Percentiles rank a stretch among this genome's conserved stretches.
These are phyloP conservation scores for Kurtzmaniella cleridarum DNA, from an alignment of 805 yeast genomes.

Conservation along the genomic window DNA sequence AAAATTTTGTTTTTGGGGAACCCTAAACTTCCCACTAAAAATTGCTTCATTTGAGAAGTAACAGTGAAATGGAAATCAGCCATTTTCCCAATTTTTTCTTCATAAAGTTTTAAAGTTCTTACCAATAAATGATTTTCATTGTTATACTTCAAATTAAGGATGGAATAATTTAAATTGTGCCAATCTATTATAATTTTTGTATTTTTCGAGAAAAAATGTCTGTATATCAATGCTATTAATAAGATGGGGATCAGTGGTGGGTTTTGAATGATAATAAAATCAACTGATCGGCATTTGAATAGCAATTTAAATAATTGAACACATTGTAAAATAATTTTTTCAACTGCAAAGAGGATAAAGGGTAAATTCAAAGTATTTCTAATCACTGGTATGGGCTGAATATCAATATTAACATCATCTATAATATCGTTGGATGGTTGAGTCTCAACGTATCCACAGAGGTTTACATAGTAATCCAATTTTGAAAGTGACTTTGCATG, in stretches of 20 bases:
- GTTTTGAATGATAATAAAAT: slow-evolving; percentile 73
- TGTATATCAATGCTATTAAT: slow-evolving; percentile 53
- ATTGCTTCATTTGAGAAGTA: slow-evolving; percentile 64
- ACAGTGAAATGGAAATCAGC: slow-evolving; percentile 79
- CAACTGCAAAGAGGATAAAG: slow-evolving; percentile 49
- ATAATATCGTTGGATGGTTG: slow-evolving; percentile 45
- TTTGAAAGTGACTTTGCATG: slow-evolving; percentile 78
- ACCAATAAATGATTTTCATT: slow-evolving; percentile 59
- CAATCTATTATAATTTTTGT: slow-evolving; percentile 80
- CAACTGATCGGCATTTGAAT: slow-evolving; percentile 52
- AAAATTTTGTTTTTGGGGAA: slow-evolving; percentile 41
- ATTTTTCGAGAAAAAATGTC: slow-evolving; percentile 42
- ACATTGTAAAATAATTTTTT: slow-evolving; percentile 59
- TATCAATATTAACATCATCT: slow-evolving; percentile 46
- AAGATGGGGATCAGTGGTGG: slow-evolving; percentile 91
- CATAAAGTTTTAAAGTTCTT: slow-evolving; percentile 54
- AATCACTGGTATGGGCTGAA: slow-evolving; percentile 42
- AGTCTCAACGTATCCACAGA: slow-evolving; percentile 77
- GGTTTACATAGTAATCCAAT: slow-evolving; percentile 65
- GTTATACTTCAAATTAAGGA: slow-evolving; percentile 60
- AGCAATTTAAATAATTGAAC: slow-evolving; percentile 43
- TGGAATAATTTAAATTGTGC: slow-evolving; percentile 91
- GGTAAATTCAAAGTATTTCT: slow-evolving; percentile 41
- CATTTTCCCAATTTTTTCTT: slow-evolving; percentile 51
- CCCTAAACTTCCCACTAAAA: slow-evolving; percentile 51